Evolutionary conservation across 768 basidiomycete species (phyloP).

Genomic region (Postia placenta): DNA sequence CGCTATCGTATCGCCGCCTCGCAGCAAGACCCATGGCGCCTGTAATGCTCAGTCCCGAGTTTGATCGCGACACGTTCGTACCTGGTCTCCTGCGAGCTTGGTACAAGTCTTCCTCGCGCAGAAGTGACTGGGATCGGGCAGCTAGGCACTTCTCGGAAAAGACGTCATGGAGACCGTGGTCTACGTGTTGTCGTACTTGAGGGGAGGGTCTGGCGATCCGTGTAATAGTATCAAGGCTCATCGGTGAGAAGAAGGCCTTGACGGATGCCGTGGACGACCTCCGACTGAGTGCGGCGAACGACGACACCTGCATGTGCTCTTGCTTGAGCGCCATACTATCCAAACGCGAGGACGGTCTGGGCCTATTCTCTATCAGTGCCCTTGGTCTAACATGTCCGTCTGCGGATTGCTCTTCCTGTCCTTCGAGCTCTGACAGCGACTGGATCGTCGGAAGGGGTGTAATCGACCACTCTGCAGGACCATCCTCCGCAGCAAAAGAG

Average conservation of each 20-base stretch:
- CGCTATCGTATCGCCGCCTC: slow-evolving; percentile 57
- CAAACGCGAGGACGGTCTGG: slow-evolving; percentile 11
- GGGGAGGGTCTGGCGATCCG: slow-evolving; percentile 65
- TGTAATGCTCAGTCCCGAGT: slow-evolving; percentile 54
- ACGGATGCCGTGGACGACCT: slow-evolving; percentile 62
- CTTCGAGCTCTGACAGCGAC: slow-evolving; percentile 24
- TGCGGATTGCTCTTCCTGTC: slow-evolving; percentile 3
- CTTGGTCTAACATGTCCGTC: not conserved
- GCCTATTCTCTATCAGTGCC: slow-evolving; percentile 4
- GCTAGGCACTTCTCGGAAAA: slow-evolving; percentile 67
- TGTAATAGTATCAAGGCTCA: slow-evolving; percentile 45
- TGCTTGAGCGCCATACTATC: slow-evolving; percentile 16
- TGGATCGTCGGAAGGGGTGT: slow-evolving; percentile 25
- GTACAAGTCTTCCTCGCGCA: slow-evolving; percentile 60
- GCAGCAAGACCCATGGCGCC: slow-evolving; percentile 49
- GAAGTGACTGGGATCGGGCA: slow-evolving; percentile 60
- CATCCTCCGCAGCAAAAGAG: slow-evolving; percentile 23
- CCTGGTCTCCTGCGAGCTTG: slow-evolving; percentile 39
- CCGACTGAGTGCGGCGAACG: slow-evolving; percentile 30
- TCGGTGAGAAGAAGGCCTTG: slow-evolving; percentile 51
- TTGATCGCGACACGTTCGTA: slow-evolving; percentile 44
- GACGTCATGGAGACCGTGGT: slow-evolving; percentile 75
- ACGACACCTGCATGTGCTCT: slow-evolving; percentile 24
- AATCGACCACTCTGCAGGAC: slow-evolving; percentile 7
- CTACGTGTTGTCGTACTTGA: slow-evolving; percentile 62